Percentiles rank a stretch among this genome's conserved stretches.
phyloP scores from a whole-genome alignment of 164 flowering plant species.

The Dillenia suffruticosa region DNA sequence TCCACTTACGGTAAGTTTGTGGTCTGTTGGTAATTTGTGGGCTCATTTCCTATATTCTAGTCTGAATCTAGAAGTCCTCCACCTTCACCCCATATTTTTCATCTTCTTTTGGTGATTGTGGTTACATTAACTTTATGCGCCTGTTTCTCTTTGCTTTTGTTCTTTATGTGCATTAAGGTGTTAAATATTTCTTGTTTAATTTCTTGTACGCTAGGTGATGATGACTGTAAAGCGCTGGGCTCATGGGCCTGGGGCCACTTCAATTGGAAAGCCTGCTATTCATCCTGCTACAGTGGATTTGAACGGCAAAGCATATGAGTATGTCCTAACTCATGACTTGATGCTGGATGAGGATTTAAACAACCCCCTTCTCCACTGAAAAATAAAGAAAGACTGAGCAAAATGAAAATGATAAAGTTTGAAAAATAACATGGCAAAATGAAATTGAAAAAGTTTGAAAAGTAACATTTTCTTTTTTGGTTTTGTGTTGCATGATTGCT shows the following conservation, averaged over 20 bases:
- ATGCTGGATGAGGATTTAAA: too few relatives aligned
- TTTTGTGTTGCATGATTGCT: too few relatives aligned
- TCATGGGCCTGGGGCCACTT: slow-evolving; percentile 58
- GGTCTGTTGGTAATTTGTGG: too few relatives aligned
- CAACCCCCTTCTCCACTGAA: too few relatives aligned
- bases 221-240: slow-evolving; percentile 91
- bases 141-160: background rate
- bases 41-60: too few relatives aligned
- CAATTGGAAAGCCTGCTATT: slow-evolving; percentile 81
- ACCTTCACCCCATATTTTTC: too few relatives aligned
- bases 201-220: slow-evolving; percentile 57
- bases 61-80: too few relatives aligned
- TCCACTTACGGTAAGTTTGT: slow-evolving; percentile 68
- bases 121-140: background rate
- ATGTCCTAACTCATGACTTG: slow-evolving; percentile 18
- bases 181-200: background rate
- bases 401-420: background rate
- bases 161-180: background rate
- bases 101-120: too few relatives aligned
- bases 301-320: slow-evolving; percentile 95
- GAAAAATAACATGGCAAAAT: background rate
- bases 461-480: too few relatives aligned
- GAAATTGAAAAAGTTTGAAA: background rate
- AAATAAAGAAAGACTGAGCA: too few relatives aligned
- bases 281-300: slow-evolving; percentile 91